These are phyloP conservation scores for Nigrospora oryzae DNA, from an alignment of 2,329 filamentous ascomycete genomes.

Conservation along the genomic window DNA sequence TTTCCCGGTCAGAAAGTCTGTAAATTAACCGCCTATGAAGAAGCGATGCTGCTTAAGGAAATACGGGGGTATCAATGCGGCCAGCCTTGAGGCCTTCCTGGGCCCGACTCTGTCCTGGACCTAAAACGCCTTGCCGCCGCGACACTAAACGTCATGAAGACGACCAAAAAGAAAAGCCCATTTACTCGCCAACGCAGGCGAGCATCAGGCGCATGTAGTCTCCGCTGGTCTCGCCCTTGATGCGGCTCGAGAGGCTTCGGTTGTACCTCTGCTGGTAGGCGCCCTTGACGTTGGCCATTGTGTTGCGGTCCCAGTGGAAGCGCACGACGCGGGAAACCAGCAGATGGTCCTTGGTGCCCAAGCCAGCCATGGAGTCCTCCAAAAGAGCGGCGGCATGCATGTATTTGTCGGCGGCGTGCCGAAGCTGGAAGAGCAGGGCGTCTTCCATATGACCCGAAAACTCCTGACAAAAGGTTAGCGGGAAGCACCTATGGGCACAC, in stretches of 20 bases:
- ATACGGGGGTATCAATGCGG: too few relatives aligned
- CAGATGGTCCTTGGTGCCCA: slow-evolving; percentile 78
- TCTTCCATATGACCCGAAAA: slow-evolving; percentile 92
- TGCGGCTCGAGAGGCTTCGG: slow-evolving; percentile 57
- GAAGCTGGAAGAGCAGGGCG: slow-evolving; percentile 73
- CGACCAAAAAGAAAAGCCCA: background rate
- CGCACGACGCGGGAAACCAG: slow-evolving; percentile 72
- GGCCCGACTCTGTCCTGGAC: too few relatives aligned
- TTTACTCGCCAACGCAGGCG: slow-evolving; percentile 47
- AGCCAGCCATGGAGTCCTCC: slow-evolving; percentile 80
- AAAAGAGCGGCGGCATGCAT: slow-evolving; percentile 75
- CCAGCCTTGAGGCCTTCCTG: too few relatives aligned
- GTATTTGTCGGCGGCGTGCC: slow-evolving; percentile 68
- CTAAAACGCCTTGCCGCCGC: too few relatives aligned
- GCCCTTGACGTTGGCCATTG: slow-evolving; percentile 68
- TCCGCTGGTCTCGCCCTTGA: slow-evolving; percentile 77
- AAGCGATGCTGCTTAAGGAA: too few relatives aligned
- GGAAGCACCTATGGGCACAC: background rate
- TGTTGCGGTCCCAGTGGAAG: slow-evolving; percentile 71
- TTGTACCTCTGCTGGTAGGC: slow-evolving; percentile 68
- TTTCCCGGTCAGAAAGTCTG: too few relatives aligned
- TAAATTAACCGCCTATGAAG: too few relatives aligned
- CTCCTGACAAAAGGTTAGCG: slow-evolving; percentile 37
- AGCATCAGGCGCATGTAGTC: slow-evolving; percentile 74
- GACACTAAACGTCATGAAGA: background rate